Percentiles rank a stretch among this genome's conserved stretches.
Evolutionary conservation across 495 filamentous ascomycete genomes (phyloP).

Genomic region (Talaromyces nanjingensis): DNA sequence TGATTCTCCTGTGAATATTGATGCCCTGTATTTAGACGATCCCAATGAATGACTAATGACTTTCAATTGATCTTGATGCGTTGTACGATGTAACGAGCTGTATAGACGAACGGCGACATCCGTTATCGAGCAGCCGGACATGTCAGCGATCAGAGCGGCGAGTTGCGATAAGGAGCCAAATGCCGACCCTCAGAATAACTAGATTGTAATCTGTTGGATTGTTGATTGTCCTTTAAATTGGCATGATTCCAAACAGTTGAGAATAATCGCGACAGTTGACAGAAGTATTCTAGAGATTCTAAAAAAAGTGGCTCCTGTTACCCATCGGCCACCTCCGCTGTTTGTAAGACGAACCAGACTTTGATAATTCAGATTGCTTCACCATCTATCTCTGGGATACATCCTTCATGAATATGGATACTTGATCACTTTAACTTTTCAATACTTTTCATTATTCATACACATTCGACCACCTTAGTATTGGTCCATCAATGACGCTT

Average conservation of each 20-base stretch:
- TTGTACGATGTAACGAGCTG: not conserved
- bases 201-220: not conserved
- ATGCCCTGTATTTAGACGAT: not conserved
- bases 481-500: not conserved
- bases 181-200: not conserved
- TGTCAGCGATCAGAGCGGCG: not conserved
- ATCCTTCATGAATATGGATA: not conserved
- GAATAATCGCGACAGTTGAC: not conserved
- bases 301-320: not conserved
- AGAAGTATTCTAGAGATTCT: not conserved
- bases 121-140: not conserved
- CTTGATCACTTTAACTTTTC: not conserved
- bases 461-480: not conserved
- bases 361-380: not conserved
- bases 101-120: not conserved
- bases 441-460: not conserved
- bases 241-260: not conserved
- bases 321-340: not conserved
- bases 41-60: not conserved
- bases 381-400: not conserved
- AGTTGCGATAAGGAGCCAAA: not conserved
- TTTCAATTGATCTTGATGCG: not conserved
- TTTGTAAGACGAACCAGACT: not conserved
- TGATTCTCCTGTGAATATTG: conserved; percentile 6
- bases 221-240: not conserved